A percentile compares a stretch with the other conserved stretches of the same genome.
Conservation (phyloP, 805 yeast genomes). For the Nakazawaea siamensis region DNA sequence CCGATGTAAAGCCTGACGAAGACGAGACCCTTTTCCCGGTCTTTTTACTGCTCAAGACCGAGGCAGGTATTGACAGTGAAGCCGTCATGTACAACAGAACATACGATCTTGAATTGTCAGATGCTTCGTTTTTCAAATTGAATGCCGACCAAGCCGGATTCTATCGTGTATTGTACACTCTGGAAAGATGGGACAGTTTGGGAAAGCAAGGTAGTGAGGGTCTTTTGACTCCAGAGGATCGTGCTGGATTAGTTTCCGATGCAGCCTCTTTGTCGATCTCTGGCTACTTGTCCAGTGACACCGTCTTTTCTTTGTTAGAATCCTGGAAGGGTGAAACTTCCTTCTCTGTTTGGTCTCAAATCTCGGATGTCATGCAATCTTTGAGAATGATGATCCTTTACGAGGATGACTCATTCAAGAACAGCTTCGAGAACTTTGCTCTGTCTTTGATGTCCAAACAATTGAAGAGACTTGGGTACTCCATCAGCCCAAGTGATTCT, state of each 20-base stretch:
- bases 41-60: constrained; percentile 50
- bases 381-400: constrained; percentile 61
- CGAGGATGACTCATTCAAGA: constrained; percentile 42
- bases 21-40: constrained; percentile 34
- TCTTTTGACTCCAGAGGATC: constrained; percentile 28
- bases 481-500: constrained; percentile 39
- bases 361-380: constrained; percentile 45
- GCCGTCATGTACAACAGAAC: constrained; percentile 34
- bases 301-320: constrained; percentile 39
- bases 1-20: constrained; percentile 14
- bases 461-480: constrained; percentile 44
- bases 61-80: constrained; percentile 50
- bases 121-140: constrained; percentile 47
- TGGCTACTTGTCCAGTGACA: constrained; percentile 40
- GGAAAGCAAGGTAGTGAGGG: constrained; percentile 45
- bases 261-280: constrained; percentile 46
- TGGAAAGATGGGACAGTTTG: constrained; percentile 42
- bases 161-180: constrained; percentile 53
- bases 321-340: constrained; percentile 42
- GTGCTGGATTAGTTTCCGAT: constrained; percentile 59
- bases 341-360: constrained; percentile 47
- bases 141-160: constrained; percentile 71
- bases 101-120: constrained; percentile 30
- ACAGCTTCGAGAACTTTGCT: constrained; percentile 42
- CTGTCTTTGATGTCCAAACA: constrained; percentile 51